Conservation (phyloP, 768 basidiomycete species). For the Trametes gibbosa region DNA sequence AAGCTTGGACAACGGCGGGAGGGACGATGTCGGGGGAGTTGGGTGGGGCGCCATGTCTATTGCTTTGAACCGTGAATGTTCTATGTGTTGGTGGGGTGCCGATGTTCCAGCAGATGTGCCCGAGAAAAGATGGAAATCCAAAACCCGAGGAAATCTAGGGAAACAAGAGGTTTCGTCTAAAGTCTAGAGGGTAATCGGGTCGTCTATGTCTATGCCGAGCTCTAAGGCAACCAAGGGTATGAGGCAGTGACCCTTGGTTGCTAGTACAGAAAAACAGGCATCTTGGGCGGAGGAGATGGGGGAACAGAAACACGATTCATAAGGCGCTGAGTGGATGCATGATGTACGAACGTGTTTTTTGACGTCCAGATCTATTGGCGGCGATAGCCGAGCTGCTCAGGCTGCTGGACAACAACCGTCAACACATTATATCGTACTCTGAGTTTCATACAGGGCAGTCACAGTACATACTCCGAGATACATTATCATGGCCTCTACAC, state of each 20-base stretch:
- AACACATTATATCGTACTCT: constrained; percentile 2
- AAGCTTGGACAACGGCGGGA: constrained; percentile 56
- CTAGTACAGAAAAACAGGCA: constrained; percentile 54
- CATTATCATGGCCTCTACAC: neutral
- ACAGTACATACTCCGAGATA: neutral
- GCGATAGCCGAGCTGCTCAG: constrained; percentile 21
- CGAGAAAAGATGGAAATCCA: neutral
- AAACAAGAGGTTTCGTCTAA: constrained; percentile 7
- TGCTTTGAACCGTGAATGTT: constrained; percentile 11
- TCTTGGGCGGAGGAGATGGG: constrained; percentile 28
- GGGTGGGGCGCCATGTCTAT: constrained; percentile 16
- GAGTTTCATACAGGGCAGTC: neutral
- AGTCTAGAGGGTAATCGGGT: constrained; percentile 29
- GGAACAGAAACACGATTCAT: constrained; percentile 6
- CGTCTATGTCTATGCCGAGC: constrained; percentile 20
- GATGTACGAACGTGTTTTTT: constrained; percentile 11
- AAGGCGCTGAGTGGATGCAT: neutral
- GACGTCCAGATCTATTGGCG: constrained; percentile 13
- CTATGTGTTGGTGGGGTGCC: constrained; percentile 7
- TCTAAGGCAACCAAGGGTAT: constrained; percentile 35
- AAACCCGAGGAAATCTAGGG: constrained; percentile 2
- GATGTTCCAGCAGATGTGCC: neutral
- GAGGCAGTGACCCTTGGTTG: constrained; percentile 42
- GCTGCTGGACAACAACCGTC: constrained; percentile 5
- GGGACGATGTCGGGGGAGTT: constrained; percentile 45